Evolutionary conservation across 768 basidiomycete species (phyloP), one percentile per base, ranked within the genome.

Genomic region (Pseudohyphozyma bogoriensis): DNA sequence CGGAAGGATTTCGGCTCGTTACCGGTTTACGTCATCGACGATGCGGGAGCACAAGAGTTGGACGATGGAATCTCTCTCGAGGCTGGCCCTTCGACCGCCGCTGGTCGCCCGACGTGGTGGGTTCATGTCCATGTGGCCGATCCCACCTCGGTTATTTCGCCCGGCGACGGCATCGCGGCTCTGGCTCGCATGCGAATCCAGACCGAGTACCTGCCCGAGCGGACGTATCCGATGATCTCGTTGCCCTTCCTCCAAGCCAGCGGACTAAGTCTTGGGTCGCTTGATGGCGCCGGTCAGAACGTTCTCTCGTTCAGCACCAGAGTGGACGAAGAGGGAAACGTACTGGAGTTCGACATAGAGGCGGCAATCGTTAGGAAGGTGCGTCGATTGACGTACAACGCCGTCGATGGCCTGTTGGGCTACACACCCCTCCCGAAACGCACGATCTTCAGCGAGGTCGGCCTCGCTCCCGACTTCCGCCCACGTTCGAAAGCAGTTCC

Each of bases 31-130:
- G 85, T 92, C 24, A 83, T 99, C 56, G 95, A 99, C 69, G 87
- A 89, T 61, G 64, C 77, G 0, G 71, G 68, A 10, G 91, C 95
- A 0, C 74, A 85, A 68, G 95, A 99, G 70, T 79, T 97, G 26
- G 95, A 99, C 71, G 95, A 99, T 71, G 95, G 90, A 3, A 68
- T 99, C 35, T 92, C 91, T 2, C 70, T 96, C 33, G 87, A 93
- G 64, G 70, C 74, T n/a, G 78, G 85, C 35, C 77, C 79, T 0
- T 47, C 60, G 3, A 13, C 56, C 6, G 10, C 46, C 7, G 74
- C 75, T 5, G 82, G 86, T 51, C 81, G 82, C 3, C 80, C 78
- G 20, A 78, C 73, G 24, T 71, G 75, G 47, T 97, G 95, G 93
- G 71, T 93, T 15, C 92, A 96, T 68, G 78, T 85, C 29, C 95